These are phyloP conservation scores for Hypoxylon intermedium DNA, from an alignment of 495 filamentous ascomycete species.

Conservation along the genomic window DNA sequence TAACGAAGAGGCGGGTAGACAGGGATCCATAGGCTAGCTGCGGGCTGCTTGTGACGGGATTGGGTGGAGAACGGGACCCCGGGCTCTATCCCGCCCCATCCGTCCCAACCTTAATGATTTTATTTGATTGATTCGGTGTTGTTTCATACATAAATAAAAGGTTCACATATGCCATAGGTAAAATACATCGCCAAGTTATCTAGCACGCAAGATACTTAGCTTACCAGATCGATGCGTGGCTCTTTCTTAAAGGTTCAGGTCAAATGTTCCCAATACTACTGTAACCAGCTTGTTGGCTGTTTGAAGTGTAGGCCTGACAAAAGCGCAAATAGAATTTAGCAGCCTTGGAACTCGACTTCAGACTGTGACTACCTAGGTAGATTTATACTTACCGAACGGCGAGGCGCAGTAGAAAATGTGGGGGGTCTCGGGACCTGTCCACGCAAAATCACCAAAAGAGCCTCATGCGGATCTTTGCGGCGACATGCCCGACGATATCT, in stretches of 20 bases:
- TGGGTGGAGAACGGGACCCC: slow-evolving; percentile 20
- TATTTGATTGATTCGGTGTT: background rate
- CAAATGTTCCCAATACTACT: background rate
- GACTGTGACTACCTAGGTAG: too few species aligned
- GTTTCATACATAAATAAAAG: background rate
- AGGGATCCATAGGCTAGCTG: slow-evolving; percentile 15
- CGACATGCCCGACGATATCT: slow-evolving; percentile 10
- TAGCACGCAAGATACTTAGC: background rate
- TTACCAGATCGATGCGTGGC: slow-evolving; percentile 20
- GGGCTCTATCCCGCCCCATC: slow-evolving; percentile 22
- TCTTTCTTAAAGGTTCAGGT: slow-evolving; percentile 18
- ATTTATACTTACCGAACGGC: background rate
- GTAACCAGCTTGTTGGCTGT: background rate
- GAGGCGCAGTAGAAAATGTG: slow-evolving; percentile 4
- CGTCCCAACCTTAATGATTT: slow-evolving; percentile 12
- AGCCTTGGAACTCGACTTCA: background rate
- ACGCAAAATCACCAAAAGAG: slow-evolving; percentile 21
- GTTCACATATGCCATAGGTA: background rate
- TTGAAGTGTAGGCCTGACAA: background rate
- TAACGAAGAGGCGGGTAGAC: slow-evolving; percentile 35
- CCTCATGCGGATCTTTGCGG: slow-evolving; percentile 26
- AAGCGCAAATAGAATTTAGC: background rate
- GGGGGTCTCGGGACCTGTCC: slow-evolving; percentile 7
- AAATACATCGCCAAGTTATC: background rate
- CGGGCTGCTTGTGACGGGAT: slow-evolving; percentile 21